Evolutionary conservation across 1,139 yeast genomes (phyloP), one percentile per base, ranked within the genome.

Genomic region (Scheffersomyces lignicola): DNA sequence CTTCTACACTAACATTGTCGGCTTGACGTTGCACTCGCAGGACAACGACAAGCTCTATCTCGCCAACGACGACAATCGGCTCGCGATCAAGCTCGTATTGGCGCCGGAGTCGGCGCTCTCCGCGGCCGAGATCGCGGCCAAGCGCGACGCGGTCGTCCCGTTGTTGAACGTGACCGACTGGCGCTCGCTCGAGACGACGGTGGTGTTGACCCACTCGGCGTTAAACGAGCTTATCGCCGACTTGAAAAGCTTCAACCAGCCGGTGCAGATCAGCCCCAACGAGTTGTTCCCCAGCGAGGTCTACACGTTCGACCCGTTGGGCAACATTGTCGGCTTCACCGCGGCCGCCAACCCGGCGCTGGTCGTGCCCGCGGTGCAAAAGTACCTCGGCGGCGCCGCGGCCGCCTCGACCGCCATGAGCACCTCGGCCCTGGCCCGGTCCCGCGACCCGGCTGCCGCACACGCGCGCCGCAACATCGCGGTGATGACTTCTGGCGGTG

Each of bases 401-500:
- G 33, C 30, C 2, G 28, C 33, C 32, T 40, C 48, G 11, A 20
- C 35, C 4, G 18, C 40, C 14, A 41, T 44, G 39, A 42, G 52
- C 3, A 34, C 35, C 10, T 33, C 49, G 6, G 40, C 45, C 2
- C 40, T 55, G 5, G 49, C 44, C 11, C 16, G 20, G 18, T 42
- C 52, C 18, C 36, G 44, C 8, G 45, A 41, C 18, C 43, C 28
- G 7, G 32, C 26, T 13, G 38, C 30, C 7, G 9, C n/a, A 6
- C 27, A 30, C 6, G 22, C 17, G 10, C 39, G 40, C 27, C 35
- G 51, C 34, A 83, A 82, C 55, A 81, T 84, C 39, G 94, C 86
- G 1, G 87, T 84, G 15, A 84, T 84, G 92, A 84, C 94, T 3
- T 82, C 90, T 1, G 94, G 94, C 44, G 94, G 94, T 52, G 94